Evolutionary conservation across 1,139 yeast species (phyloP).

Genomic region (Yamadazyma pseudoaaseri): DNA sequence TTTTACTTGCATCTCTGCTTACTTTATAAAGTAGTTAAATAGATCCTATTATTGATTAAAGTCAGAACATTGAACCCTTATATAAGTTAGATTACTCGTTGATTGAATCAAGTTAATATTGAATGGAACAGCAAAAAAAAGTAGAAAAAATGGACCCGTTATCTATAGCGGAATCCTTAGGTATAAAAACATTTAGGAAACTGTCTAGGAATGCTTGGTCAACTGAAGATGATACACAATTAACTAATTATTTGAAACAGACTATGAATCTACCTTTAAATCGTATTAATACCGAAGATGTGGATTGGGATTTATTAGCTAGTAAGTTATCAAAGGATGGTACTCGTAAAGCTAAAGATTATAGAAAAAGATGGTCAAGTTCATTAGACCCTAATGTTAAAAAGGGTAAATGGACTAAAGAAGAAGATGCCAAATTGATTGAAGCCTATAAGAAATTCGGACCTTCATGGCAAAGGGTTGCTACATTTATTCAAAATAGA

Average conservation of each 20-base stretch:
- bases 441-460: conserved; percentile 70
- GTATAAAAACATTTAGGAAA: conserved; percentile 69
- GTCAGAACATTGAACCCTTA: no score
- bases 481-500: conserved; percentile 73
- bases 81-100: no score
- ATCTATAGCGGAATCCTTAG: conserved; percentile 70
- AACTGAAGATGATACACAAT: conserved; percentile 56
- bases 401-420: conserved; percentile 88
- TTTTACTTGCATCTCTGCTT: conserved; percentile 1
- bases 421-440: conserved; percentile 68
- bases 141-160: conserved; percentile 56
- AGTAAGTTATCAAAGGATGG: conserved; percentile 32
- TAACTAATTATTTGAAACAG: conserved; percentile 38
- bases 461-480: conserved; percentile 83
- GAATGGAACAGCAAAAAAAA: conserved; percentile 9
- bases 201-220: conserved; percentile 68
- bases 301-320: conserved; percentile 73
- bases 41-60: no score
- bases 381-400: conserved; percentile 79
- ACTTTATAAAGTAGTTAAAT: not conserved
- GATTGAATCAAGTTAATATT: no score
- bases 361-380: conserved; percentile 73
- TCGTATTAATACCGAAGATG: conserved; percentile 31
- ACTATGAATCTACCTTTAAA: conserved; percentile 17
- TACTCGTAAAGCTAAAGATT: conserved; percentile 62